A percentile compares a stretch with the other conserved stretches of the same genome.
phyloP scores from a whole-genome alignment of 768 basidiomycete genomes.

The Rhizopogon sp. region DNA sequence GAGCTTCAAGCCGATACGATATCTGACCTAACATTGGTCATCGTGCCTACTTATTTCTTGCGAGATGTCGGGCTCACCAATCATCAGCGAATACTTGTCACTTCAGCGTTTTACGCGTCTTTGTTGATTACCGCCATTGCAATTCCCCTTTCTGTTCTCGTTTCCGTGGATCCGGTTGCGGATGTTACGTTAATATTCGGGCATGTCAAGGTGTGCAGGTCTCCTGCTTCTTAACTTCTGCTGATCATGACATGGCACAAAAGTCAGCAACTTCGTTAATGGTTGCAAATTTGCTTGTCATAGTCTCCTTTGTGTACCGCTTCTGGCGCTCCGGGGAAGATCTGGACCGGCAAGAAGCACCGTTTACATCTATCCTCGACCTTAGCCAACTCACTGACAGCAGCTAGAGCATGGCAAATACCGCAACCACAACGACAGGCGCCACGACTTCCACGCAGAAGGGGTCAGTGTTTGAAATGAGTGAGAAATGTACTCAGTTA shows the following conservation, averaged over 20 bases:
- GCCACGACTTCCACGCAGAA: not conserved
- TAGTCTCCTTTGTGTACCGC: not conserved
- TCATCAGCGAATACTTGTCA: constrained; percentile 15
- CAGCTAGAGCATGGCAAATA: too few relatives aligned
- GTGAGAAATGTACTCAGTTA: too few relatives aligned
- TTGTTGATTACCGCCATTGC: constrained; percentile 16
- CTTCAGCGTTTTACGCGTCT: constrained; percentile 16
- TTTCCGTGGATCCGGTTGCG: constrained; percentile 4
- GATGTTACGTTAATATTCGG: constrained; percentile 10
- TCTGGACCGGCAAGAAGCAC: not conserved
- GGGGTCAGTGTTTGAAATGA: too few relatives aligned
- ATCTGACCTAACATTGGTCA: constrained; percentile 17
- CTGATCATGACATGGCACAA: not conserved
- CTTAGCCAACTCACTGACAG: not conserved
- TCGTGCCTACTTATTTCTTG: constrained; percentile 10
- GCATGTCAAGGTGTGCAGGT: constrained; percentile 18
- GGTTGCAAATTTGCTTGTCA: not conserved
- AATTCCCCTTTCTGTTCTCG: constrained; percentile 18
- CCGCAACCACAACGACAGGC: too few relatives aligned
- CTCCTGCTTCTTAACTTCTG: not conserved
- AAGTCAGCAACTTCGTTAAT: not conserved
- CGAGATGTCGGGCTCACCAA: constrained; percentile 11
- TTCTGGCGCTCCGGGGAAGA: not conserved
- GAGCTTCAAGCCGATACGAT: constrained; percentile 15
- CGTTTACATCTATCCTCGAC: not conserved